Evolutionary conservation across 1,284 basidiomycete genomes (phyloP).

Genomic region (Irpex sp.): DNA sequence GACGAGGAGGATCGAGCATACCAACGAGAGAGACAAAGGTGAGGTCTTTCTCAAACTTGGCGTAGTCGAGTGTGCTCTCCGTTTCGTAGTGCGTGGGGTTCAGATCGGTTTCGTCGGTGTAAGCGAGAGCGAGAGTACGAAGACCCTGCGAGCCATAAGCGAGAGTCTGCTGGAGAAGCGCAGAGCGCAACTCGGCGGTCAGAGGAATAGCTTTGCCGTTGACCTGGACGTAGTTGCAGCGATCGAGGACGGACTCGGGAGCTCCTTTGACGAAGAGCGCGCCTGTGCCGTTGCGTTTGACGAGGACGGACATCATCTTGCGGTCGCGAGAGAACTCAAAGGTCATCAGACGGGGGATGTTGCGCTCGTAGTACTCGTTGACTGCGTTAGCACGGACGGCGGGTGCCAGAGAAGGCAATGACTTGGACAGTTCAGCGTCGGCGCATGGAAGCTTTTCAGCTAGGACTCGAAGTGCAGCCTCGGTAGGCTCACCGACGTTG

Average conservation of each 20-base stretch:
- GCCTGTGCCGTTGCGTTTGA: constrained; percentile 45
- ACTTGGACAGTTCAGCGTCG: constrained; percentile 47
- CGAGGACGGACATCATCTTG: constrained; percentile 97
- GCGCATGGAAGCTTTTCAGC: constrained; percentile 82
- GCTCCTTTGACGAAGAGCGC: constrained; percentile 92
- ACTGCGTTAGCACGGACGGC: constrained; percentile 73
- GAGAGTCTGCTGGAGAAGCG: constrained; percentile 61
- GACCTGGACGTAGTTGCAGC: constrained; percentile 73
- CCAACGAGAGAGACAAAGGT: constrained; percentile 94
- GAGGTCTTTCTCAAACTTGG: constrained; percentile 85
- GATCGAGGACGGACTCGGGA: constrained; percentile 90
- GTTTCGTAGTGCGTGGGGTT: constrained; percentile 78
- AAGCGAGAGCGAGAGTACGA: constrained; percentile 89
- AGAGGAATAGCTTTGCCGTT: constrained; percentile 58
- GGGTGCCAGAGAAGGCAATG: constrained; percentile 53
- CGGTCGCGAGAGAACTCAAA: constrained; percentile 98
- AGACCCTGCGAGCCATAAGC: constrained; percentile 81
- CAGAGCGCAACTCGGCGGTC: constrained; percentile 52
- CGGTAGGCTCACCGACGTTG: constrained; percentile 95
- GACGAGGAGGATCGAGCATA: constrained; percentile 97
- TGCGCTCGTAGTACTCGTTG: constrained; percentile 75
- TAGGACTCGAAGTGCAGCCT: constrained; percentile 89
- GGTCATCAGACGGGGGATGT: constrained; percentile 78
- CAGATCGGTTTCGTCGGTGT: constrained; percentile 72
- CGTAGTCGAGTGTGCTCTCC: constrained; percentile 75